Evolutionary conservation across 2,329 filamentous ascomycete genomes (phyloP), one percentile per base, ranked within the genome.

Genomic region (Alternaria hordeiaustralica): DNA sequence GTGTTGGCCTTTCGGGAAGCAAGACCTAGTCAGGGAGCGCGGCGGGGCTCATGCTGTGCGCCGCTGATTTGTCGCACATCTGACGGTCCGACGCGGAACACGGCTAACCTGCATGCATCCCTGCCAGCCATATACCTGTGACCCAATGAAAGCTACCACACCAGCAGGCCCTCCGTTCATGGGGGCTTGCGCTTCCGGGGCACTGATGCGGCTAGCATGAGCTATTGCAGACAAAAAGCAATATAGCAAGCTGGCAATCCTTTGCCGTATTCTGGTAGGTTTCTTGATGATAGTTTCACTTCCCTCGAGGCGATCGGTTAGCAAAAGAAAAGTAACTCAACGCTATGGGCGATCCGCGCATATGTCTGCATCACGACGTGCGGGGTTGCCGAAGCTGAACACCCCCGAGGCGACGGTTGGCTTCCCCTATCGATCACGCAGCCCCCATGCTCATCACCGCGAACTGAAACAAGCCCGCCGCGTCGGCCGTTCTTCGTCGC

Each of bases 401-500:
- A 23, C 20, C 60, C 33, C 26, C 33, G 55, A 36, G 41, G 46
- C 41, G 20, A 33, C 47, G 46, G 33, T 18, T 26, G 26, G 33
- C 21, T 41, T 58, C 59, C 56, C 59, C 59, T 61, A 59, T 54
- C 55, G 26, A 53, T 45, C 60, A 62, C 41, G 43, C 55, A 23
- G 44, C 26, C 43, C 36, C 49, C 44, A 41, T 50, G 56, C 56
- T 26, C 56, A 55, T 36, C 44, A 55, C 50, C 54, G 50, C 46
- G 33, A 41, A 33, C 56, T 63, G 60, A 63, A 63, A 63, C 60
- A 60, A 63, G 60, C 60, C 36, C 55, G 45, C 55, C 26, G 60
- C 49, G 18, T 58, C 43, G 47, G 46, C 55, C 33, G 60, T 58
- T 58, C 45, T 54, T 51, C 43, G 50, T 20, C 50, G 57, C 21